Percentiles rank a stretch among this genome's conserved stretches.
These are phyloP conservation scores for Phytophthora pinifolia DNA, from an alignment of 352 stramenopile genomes.

Conservation along the genomic window DNA sequence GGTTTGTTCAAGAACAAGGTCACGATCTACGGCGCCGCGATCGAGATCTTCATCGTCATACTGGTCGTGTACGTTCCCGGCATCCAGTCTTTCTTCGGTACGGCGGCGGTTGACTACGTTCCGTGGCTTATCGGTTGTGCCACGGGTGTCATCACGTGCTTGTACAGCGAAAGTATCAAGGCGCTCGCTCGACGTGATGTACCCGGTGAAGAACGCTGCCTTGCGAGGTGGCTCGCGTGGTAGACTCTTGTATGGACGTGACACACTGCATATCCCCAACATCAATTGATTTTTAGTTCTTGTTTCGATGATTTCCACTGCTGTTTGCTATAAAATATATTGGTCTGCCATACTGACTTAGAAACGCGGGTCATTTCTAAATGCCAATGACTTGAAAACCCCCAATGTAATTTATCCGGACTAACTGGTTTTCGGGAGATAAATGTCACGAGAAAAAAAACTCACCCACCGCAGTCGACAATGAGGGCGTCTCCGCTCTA, in stretches of 20 bases:
- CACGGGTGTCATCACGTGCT: conserved; percentile 33
- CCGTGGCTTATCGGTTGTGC: conserved; percentile 46
- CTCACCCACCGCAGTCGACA: too few relatives aligned
- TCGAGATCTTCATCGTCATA: conserved; percentile 44
- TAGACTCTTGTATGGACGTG: conserved; percentile 1
- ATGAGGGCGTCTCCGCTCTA: too few relatives aligned
- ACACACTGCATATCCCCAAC: too few relatives aligned
- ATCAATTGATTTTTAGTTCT: too few relatives aligned
- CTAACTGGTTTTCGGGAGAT: too few relatives aligned
- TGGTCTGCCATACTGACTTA: too few relatives aligned
- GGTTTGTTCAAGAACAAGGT: conserved; percentile 76
- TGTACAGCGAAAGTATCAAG: conserved; percentile 50
- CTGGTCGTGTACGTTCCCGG: conserved; percentile 50
- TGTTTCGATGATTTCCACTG: too few relatives aligned
- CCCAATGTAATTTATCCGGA: too few relatives aligned
- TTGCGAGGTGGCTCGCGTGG: conserved; percentile 26
- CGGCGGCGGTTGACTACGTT: conserved; percentile 35
- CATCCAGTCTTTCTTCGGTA: conserved; percentile 47
- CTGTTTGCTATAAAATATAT: too few relatives aligned
- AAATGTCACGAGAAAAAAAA: too few relatives aligned
- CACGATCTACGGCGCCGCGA: conserved; percentile 58
- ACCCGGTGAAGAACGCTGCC: conserved; percentile 21
- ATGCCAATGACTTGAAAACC: too few relatives aligned
- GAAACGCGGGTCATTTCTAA: too few relatives aligned
- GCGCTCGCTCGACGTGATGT: conserved; percentile 24